Evolutionary conservation across 768 basidiomycete species (phyloP), one percentile per base, ranked within the genome.

Genomic region (Boletus fagicola): DNA sequence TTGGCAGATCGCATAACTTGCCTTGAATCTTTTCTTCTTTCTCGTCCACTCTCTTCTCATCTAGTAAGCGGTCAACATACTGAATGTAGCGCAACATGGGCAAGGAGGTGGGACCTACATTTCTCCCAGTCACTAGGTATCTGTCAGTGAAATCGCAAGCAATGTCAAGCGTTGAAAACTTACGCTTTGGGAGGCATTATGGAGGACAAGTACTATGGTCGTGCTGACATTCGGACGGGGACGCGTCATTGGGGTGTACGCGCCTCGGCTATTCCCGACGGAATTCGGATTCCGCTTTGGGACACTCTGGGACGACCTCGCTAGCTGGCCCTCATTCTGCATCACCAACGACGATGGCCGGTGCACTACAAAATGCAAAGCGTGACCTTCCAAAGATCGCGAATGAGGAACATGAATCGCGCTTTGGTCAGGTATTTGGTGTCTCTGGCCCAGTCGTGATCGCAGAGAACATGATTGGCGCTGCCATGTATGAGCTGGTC

Each of bases 381-480:
- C 83, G 81, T 74, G 81, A 92, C 73, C 85, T 98, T 57, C 81
- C 85, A 68, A 96, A 90, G 82, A 85, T 98, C 73, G 78, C 81
- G 56, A 88, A 98, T 82, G 95, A 96, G 74, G 90, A 96, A 62
- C 81, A 82, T 48, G 95, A 97, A 76, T 88, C 87, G 61, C 81
- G 81, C 62, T 92, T 92, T 65, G 94, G 92, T 56, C 84, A 87
- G 65, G 94, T 96, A 9, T 94, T 84, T 72, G 95, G 95, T 60
- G 97, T 99, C 40, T 99, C 97, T 39, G 97, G 97, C 43, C 97
- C 97, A 50, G 96, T 98, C 78, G 96, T 99, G 68, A 87, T 98
- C 70, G 95, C 94, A 60, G 71, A 88, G 80, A 94, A 95, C 77
- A 98, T 96, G 94, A 81, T 81, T 56, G 94, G 94, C 42, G 90